phyloP scores from a whole-genome alignment of 345 rosid genomes.

The Psidium guajava region DNA sequence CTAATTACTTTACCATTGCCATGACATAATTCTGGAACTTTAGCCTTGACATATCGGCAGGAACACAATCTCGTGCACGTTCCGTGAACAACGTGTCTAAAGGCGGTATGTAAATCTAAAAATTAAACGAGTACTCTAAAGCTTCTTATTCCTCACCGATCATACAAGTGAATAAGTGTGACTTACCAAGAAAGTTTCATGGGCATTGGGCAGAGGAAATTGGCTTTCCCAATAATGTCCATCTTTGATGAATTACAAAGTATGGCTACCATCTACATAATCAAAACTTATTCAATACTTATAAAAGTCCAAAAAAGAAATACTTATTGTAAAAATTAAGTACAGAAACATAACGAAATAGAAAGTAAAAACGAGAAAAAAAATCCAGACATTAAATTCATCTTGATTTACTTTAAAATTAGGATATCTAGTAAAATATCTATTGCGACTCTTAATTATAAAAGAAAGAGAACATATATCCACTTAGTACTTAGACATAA shows the following conservation, averaged over 20 bases:
- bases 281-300: background rate
- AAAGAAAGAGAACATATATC: too few species aligned
- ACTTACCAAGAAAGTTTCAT: background rate
- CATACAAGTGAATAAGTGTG: background rate
- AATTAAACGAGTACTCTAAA: background rate
- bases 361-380: too few species aligned
- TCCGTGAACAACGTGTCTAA: background rate
- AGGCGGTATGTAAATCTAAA: background rate
- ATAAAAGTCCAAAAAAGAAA: background rate
- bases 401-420: too few species aligned
- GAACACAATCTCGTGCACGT: background rate
- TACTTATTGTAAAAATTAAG: too few species aligned
- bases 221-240: background rate
- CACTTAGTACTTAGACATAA: too few species aligned
- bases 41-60: background rate
- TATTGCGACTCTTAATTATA: too few species aligned
- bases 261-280: background rate
- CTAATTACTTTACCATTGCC: background rate
- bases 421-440: too few species aligned
- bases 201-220: background rate
- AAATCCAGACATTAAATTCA: too few species aligned
- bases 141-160: background rate
- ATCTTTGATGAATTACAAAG: background rate
- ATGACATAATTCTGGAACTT: background rate
- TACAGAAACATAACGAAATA: too few species aligned